Evolutionary conservation across 345 rosid genomes (phyloP), one percentile per base, ranked within the genome.

Genomic region (Luvunga scandens): DNA sequence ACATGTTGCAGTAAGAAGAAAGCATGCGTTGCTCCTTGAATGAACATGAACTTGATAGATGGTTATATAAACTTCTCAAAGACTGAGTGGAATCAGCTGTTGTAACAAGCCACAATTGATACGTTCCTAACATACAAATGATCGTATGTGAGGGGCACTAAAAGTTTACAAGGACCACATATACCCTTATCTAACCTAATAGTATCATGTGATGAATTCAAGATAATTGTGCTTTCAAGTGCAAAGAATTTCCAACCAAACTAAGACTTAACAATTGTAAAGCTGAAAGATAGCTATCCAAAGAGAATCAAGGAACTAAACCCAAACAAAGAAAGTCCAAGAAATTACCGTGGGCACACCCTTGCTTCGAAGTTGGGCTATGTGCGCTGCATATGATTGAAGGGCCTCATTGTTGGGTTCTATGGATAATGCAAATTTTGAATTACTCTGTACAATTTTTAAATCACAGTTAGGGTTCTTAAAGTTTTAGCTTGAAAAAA

Each of bases 381-480:
- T 91, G 63, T 83, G 84, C 60, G 93, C 90, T 81, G 95, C 89
- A 86, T 96, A 94, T 4, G 95, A 85, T 83, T 85, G 89, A 76
- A 96, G 98, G 39, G 88, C 88, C 88, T 91, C 93, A 71, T 94
- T 96, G 80, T 88, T 91, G 78, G 97, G 98, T 87, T 96, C 99
- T 66, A 96, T 83, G 1, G 97, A 92, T 81, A 96, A 69, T 31
- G 99, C 99, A 81, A 96, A 96, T 86, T 92, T 94, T 16, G 97
- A 85, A 83, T 94, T 94, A 69, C 91, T 82, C 99, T 96, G 94
- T 50, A 84, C 77, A 79, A 74, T 21, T 36, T 50, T 64, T 53
- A 63, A 2, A 30, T 53, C 59, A 73, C 56, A 59, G 28, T 82
- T 74, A 83, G 72, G 21, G 71, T 75, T 14, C 50, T 21, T 9